Percentiles rank a stretch among this genome's conserved stretches.
Evolutionary conservation across 2,329 filamentous ascomycete species (phyloP).

Genomic region (Neofusicoccum cordaticola): DNA sequence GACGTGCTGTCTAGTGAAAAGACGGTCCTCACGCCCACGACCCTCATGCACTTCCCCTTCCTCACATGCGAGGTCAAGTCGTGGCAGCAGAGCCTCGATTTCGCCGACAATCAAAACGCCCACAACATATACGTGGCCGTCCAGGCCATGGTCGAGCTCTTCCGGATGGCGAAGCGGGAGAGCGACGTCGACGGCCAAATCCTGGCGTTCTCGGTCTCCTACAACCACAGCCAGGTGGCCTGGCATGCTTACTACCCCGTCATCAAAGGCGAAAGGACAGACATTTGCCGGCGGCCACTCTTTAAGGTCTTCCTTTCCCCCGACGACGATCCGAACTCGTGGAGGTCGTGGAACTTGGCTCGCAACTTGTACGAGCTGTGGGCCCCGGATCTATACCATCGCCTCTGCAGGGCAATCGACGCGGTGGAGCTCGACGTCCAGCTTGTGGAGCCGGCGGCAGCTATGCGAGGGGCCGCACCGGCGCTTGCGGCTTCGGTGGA

Average conservation of each 20-base stretch:
- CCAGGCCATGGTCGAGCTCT: not conserved
- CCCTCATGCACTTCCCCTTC: slow-evolving; percentile 24
- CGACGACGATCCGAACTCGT: not conserved
- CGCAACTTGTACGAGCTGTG: not conserved
- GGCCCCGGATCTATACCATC: not conserved
- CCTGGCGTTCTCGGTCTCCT: slow-evolving; percentile 13
- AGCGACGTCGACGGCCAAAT: not conserved
- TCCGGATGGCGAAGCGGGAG: not conserved
- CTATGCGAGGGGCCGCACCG: too few species aligned
- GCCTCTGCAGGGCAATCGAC: not conserved
- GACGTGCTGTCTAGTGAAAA: not conserved
- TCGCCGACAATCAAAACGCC: slow-evolving; percentile 23
- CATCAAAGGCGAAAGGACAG: not conserved
- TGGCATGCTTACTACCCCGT: slow-evolving; percentile 13
- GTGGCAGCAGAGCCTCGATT: slow-evolving; percentile 19
- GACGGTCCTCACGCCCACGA: slow-evolving; percentile 19
- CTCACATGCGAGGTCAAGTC: slow-evolving; percentile 24
- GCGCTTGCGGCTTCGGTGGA: too few species aligned
- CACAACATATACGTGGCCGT: slow-evolving; percentile 12
- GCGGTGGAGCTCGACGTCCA: too few species aligned
- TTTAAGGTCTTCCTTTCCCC: not conserved
- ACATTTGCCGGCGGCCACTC: not conserved
- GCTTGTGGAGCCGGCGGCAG: not conserved
- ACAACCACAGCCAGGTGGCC: not conserved
- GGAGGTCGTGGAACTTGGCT: not conserved